Percentiles rank a stretch among this genome's conserved stretches.
phyloP scores from a whole-genome alignment of 2,329 filamentous ascomycete genomes.

The Arthrobotrys pseudoclavata region DNA sequence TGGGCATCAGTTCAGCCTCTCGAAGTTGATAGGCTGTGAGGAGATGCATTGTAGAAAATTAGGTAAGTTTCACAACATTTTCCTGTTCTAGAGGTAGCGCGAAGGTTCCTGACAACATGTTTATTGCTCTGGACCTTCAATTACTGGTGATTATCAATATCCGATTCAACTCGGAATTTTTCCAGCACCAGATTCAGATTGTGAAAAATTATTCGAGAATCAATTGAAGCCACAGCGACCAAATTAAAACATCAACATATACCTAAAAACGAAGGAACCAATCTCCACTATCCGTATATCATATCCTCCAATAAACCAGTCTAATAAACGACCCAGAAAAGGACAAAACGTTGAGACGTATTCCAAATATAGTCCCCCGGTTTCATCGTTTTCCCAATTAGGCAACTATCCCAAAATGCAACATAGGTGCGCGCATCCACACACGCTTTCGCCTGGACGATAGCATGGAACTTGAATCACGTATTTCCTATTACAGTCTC shows the following conservation, averaged over 20 bases:
- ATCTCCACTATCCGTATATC: too few relatives aligned
- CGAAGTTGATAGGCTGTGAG: background rate
- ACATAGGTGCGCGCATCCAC: conserved; percentile 11
- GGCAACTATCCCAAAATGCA: conserved; percentile 37
- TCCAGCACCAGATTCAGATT: background rate
- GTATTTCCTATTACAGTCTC: background rate
- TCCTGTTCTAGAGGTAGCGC: background rate
- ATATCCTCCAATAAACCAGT: background rate
- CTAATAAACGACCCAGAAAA: background rate
- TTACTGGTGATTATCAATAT: background rate
- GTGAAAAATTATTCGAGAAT: background rate
- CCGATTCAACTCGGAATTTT: background rate
- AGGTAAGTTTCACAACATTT: background rate
- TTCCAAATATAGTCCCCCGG: background rate
- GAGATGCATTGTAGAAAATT: background rate
- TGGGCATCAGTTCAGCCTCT: background rate
- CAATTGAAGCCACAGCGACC: background rate
- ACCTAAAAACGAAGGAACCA: background rate
- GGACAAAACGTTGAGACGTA: background rate
- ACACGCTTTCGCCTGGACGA: background rate
- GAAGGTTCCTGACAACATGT: background rate
- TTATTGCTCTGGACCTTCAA: too few relatives aligned
- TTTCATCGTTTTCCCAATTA: conserved; percentile 9
- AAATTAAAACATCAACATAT: too few relatives aligned
- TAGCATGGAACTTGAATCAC: background rate